Evolutionary conservation across 2,329 filamentous ascomycete genomes (phyloP).

Genomic region (Corinectria fuckeliana): DNA sequence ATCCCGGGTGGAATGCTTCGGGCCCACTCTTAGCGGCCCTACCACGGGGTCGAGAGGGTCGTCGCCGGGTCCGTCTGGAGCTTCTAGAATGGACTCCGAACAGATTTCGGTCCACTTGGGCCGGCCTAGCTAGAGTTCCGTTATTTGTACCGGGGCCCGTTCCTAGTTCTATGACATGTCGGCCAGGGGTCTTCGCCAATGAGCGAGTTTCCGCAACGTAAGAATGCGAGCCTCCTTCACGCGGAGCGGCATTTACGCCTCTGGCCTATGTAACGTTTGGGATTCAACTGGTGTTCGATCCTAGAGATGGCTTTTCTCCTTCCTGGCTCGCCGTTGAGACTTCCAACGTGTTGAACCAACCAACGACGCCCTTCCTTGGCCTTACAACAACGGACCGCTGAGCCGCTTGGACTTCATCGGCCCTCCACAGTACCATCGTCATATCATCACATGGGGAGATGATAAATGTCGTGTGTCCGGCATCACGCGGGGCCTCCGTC

Average conservation of each 20-base stretch:
- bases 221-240: not conserved
- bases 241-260: constrained; percentile 3
- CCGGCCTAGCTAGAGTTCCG: not conserved
- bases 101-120: constrained; percentile 1
- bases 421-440: not conserved
- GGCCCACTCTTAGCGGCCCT: constrained; percentile 14
- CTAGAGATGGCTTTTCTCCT: not conserved
- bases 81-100: constrained; percentile 19
- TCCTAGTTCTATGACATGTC: constrained; percentile 7
- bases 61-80: constrained; percentile 11
- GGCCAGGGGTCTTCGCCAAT: constrained; percentile 8
- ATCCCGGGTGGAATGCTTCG: not conserved
- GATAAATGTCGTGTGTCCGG: not conserved
- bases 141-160: not conserved
- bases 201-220: constrained; percentile 18
- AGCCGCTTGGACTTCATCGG: not conserved
- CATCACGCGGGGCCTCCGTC: not conserved
- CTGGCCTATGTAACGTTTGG: not conserved
- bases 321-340: not conserved
- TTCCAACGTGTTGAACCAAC: not conserved
- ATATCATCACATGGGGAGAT: not conserved
- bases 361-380: not conserved
- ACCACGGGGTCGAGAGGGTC: constrained; percentile 13
- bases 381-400: not conserved
- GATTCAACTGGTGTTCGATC: no score